Conservation (phyloP, 768 basidiomycete genomes). For the Xerocomellus dryophilus region DNA sequence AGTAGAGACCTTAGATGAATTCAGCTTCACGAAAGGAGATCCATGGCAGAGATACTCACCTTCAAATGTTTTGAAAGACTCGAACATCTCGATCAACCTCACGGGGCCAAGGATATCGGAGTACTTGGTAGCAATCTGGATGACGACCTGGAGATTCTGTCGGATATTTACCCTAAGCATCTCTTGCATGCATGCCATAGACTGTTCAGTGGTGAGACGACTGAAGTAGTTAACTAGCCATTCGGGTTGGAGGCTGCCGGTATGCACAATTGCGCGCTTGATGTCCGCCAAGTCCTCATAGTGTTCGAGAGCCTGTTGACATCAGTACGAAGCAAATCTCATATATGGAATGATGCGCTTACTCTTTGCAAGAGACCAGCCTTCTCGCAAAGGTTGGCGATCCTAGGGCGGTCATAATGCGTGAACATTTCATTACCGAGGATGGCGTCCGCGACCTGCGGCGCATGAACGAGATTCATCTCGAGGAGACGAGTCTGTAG, state of each 20-base stretch:
- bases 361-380: slow-evolving; percentile 93
- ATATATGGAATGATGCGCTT: slow-evolving; percentile 26
- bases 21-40: background rate
- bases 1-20: slow-evolving; percentile 71
- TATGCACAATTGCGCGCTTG: slow-evolving; percentile 96
- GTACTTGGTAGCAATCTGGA: slow-evolving; percentile 98
- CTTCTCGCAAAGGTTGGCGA: slow-evolving; percentile 98
- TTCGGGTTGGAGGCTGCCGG: slow-evolving; percentile 80
- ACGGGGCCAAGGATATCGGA: slow-evolving; percentile 96
- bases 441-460: slow-evolving; percentile 98
- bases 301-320: slow-evolving; percentile 88
- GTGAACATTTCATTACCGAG: slow-evolving; percentile 98
- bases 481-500: slow-evolving; percentile 95
- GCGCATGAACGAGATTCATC: slow-evolving; percentile 96
- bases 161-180: slow-evolving; percentile 97
- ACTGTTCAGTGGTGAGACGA: slow-evolving; percentile 94
- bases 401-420: slow-evolving; percentile 92
- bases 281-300: slow-evolving; percentile 99
- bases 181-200: slow-evolving; percentile 93
- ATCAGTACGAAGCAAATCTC: slow-evolving; percentile 4
- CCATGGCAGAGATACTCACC: slow-evolving; percentile 41
- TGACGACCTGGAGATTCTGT: slow-evolving; percentile 93
- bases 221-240: slow-evolving; percentile 99
- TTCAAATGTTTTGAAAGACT: slow-evolving; percentile 96
- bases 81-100: slow-evolving; percentile 98